These are phyloP conservation scores for Fusarium acutatum DNA, from an alignment of 2,329 filamentous ascomycete species.

Conservation along the genomic window DNA sequence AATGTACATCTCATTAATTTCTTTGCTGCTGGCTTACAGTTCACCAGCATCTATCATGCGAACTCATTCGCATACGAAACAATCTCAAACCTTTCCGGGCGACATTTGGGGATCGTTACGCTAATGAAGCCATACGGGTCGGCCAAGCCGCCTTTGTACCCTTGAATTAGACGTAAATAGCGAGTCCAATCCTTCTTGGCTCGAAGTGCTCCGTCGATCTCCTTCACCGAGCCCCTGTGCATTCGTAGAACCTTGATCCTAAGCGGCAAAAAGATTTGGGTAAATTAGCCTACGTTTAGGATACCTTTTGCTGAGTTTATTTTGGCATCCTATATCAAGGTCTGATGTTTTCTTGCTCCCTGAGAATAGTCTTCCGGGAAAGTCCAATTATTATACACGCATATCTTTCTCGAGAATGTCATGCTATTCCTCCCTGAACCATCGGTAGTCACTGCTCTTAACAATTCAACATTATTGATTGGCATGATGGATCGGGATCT, in stretches of 20 bases:
- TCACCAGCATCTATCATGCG: neutral
- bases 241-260: neutral
- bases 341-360: rapidly evolving
- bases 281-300: neutral
- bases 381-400: rapidly evolving
- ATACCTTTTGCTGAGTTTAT: neutral
- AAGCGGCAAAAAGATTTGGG: neutral
- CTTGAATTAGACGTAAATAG: neutral
- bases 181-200: neutral
- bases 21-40: no score
- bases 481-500: rapidly evolving
- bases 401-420: neutral
- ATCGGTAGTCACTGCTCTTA: neutral
- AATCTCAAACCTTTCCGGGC: neutral
- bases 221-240: neutral
- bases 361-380: rapidly evolving
- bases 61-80: neutral
- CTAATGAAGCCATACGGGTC: neutral
- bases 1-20: neutral
- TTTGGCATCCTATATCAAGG: rapidly evolving
- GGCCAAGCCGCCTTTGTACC: neutral
- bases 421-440: neutral
- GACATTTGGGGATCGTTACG: neutral
- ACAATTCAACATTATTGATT: neutral
- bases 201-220: neutral